These are phyloP conservation scores for Malus fusca DNA, from an alignment of 306 rosid genomes.

Conservation along the genomic window DNA sequence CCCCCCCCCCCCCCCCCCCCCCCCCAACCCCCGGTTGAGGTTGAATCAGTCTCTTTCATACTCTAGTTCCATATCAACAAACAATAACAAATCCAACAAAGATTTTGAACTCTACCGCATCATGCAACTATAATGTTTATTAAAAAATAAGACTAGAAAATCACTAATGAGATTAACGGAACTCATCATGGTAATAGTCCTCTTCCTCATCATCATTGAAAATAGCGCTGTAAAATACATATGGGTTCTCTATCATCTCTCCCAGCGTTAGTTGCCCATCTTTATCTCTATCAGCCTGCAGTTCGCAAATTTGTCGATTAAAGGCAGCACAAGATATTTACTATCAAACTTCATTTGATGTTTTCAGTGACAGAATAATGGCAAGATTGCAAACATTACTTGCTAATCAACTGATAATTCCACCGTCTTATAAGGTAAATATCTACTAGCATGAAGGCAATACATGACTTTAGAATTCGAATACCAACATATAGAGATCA, in stretches of 20 bases:
- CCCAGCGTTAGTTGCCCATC: constrained; percentile 75
- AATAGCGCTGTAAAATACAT: constrained; percentile 88
- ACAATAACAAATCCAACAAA: background rate
- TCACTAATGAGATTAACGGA: constrained; percentile 43
- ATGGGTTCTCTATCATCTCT: constrained; percentile 95
- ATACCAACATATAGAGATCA: background rate
- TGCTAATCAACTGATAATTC: background rate
- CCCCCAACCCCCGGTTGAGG: background rate
- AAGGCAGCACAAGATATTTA: background rate
- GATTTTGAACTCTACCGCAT: background rate
- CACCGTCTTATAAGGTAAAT: background rate
- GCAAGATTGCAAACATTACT: background rate
- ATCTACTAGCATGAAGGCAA: background rate
- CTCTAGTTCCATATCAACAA: background rate
- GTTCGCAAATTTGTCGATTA: background rate
- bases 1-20: too few species aligned
- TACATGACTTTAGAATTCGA: background rate
- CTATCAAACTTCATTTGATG: background rate
- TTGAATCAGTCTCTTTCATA: background rate
- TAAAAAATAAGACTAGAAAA: background rate
- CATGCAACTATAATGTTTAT: background rate
- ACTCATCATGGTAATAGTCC: constrained; percentile 75
- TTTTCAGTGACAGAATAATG: background rate
- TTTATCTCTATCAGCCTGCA: constrained; percentile 86
- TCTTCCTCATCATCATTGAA: constrained; percentile 73